Evolutionary conservation across 1,139 yeast species (phyloP), one percentile per base, ranked within the genome.

Genomic region (Hyphopichia wangnamkhiaoensis): DNA sequence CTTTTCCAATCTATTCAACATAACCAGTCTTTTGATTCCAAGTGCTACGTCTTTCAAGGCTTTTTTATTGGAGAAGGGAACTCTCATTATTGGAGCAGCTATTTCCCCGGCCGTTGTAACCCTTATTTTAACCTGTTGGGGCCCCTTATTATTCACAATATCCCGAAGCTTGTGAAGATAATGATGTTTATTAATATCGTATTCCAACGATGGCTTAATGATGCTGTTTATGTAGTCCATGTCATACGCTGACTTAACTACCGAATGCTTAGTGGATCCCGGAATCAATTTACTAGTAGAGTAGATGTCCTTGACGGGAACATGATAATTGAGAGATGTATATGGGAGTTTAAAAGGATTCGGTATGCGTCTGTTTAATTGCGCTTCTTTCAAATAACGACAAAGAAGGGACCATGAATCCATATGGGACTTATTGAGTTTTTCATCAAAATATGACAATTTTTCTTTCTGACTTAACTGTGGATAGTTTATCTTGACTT

Each of bases 131-230:
- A 71, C 74, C 35, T 57, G 54, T 33, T 45, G 61, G 0, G 78
- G 77, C 0, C 78, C 78, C 38, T 59, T 63, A 13, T 57, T 55
- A 34, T 61, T 58, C 12, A 70, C 58, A 0, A 53, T 53, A 1
- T 41, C 18, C 16, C 47, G 42, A 9, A 60, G 41, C 5, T 36
- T 13, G 3, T 53, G 48, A 19, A 70, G 44, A 32, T 52, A 54
- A 33, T 65, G 61, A 28, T 48, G 41, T 37, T 53, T 49, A 44
- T 71, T 71, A 35, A 71, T 55, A 35, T 62, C 66, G 45, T 57
- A 62, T 43, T 63, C 75, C 13, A 72, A 32, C 12, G 59, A 60
- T 0, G 76, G 75, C 26, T 58, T 61, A n/a, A 71, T 33, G 3
- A 72, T 54, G 1, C 65, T 50, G 13, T 67, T 62, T 5, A 72